Base-by-base conservation (phyloP, 2,329 filamentous ascomycete genomes). In the Colletotrichum echinochloae region DNA sequence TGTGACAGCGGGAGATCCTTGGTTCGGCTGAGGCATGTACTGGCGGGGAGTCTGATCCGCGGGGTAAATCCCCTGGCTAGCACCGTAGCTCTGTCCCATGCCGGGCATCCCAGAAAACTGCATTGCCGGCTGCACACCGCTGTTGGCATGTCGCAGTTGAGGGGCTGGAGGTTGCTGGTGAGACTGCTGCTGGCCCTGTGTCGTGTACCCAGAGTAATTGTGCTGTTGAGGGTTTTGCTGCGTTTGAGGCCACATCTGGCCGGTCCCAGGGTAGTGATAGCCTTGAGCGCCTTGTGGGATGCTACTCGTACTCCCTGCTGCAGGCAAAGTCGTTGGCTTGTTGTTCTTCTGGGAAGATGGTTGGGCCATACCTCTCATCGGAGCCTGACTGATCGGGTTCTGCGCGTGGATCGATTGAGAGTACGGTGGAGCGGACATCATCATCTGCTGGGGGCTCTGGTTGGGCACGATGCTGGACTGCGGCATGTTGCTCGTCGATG, bases 391-490 rank as follows among this genome's bases (percentile, higher is more conserved):
- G 78, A 94, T 89, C 48, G 91, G 86, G 77, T 89, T 91, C 77
- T 92, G 92, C 44, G 91, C 87, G 77, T 93, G 90, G 60, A 91
- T 85, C 64, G 92, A 88, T 77, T 91, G 92, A 64, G 91, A 89
- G 80, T 94, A 97, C 1, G 88, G 85, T 72, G 83, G 88, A 74
- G 80, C 88, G 74, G 87, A 86, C 86, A 90, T 89, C 87, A 92
- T 89, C 83, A 90, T 84, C 78, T 91, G 90, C 18, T 55, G 52
- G 33, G 88, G 88, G 74, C 89, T 89, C 75, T 91, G 89, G 72
- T 88, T 88, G 8, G 88, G 81, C n/a, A 88, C 82, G 74, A 89
- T 84, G 59, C 84, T 83, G 20, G 90, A 86, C 74, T 90, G 88
- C 56, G 87, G 84, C 74, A 88, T 81, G 61, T 84, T 84, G 59